phyloP scores from a whole-genome alignment of 345 rosid species.

The Aethionema arabicum region DNA sequence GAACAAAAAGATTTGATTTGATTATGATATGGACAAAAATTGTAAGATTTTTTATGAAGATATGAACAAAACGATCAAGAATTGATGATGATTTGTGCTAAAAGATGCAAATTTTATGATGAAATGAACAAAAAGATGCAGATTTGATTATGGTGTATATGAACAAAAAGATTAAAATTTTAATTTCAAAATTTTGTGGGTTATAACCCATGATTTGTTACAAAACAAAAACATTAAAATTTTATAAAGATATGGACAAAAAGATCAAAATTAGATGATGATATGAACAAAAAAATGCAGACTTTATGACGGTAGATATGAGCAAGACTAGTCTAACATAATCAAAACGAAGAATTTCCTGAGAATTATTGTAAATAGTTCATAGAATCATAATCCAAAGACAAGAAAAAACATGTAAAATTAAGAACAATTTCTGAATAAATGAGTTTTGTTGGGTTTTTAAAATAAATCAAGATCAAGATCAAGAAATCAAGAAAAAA shows the following conservation, averaged over 20 bases:
- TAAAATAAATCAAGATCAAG: background rate
- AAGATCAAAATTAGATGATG: background rate
- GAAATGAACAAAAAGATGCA: background rate
- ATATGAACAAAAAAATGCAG: background rate
- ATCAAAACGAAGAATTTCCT: background rate
- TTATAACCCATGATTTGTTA: too few species aligned
- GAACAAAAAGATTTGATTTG: background rate
- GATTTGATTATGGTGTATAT: background rate
- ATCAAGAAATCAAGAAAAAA: slow-evolving; percentile 2
- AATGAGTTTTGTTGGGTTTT: background rate
- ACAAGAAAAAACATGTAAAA: background rate
- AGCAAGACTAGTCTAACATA: background rate
- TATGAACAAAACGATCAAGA: too few species aligned
- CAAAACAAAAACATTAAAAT: background rate
- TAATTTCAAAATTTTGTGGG: too few species aligned
- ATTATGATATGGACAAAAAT: background rate
- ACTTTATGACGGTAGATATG: background rate
- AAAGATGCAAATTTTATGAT: background rate
- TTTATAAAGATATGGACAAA: background rate
- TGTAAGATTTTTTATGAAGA: too few species aligned
- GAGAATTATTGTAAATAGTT: slow-evolving; percentile 11
- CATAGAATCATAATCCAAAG: slow-evolving; percentile 12
- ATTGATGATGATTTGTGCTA: background rate
- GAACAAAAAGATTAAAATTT: background rate
- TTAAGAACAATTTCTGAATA: background rate